phyloP scores from a whole-genome alignment of 306 rosid species.

The Corylus avellana region DNA sequence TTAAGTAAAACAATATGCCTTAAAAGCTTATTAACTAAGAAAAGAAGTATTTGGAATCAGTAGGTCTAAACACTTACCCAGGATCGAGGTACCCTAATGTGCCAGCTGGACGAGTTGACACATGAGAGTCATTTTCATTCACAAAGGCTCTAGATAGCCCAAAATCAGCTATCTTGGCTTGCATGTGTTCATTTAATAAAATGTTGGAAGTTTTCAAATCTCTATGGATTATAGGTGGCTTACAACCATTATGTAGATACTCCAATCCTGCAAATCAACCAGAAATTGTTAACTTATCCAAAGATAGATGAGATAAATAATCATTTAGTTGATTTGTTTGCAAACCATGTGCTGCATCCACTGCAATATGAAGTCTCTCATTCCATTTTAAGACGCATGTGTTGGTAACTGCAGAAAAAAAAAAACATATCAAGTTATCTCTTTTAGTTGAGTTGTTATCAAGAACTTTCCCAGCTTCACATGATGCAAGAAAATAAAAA shows the following conservation, averaged over 20 bases:
- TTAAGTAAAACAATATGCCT: not conserved
- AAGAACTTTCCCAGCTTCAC: too few species aligned
- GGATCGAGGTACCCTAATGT: conserved; percentile 39
- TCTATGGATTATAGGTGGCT: conserved; percentile 26
- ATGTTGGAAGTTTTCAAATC: conserved; percentile 46
- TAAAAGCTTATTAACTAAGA: too few species aligned
- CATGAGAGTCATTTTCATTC: conserved; percentile 16
- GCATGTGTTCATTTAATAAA: conserved; percentile 25
- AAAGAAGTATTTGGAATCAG: not conserved
- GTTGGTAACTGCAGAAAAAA: too few species aligned
- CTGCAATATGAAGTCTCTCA: too few species aligned
- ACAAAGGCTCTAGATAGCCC: conserved; percentile 34
- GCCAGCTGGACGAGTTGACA: conserved; percentile 21
- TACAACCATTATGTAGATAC: conserved; percentile 30
- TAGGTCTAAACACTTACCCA: conserved; percentile 20
- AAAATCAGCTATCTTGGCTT: conserved; percentile 46
- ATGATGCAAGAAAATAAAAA: too few species aligned
- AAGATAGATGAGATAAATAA: too few species aligned
- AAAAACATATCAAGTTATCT: too few species aligned
- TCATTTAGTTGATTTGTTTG: too few species aligned
- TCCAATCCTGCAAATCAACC: conserved; percentile 16
- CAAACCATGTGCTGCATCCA: too few species aligned
- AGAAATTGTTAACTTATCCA: too few species aligned
- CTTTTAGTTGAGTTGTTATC: too few species aligned
- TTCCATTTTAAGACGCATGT: too few species aligned